Percentiles rank a stretch among this genome's conserved stretches.
These are phyloP conservation scores for Balakata baccata DNA, from an alignment of 345 rosid genomes.

Conservation along the genomic window DNA sequence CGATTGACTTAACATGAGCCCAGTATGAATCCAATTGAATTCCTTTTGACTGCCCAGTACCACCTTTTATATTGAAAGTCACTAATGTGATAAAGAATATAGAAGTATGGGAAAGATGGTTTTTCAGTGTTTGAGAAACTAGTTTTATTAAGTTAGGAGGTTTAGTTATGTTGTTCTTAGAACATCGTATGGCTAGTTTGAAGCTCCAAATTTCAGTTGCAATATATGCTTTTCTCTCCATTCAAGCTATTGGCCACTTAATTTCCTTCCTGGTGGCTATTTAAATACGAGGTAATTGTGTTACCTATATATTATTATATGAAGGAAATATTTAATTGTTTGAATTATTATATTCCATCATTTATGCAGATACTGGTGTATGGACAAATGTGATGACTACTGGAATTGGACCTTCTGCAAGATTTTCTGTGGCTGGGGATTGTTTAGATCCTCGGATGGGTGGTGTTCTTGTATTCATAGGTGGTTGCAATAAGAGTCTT, in stretches of 20 bases:
- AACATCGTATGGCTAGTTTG: background rate
- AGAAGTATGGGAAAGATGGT: background rate
- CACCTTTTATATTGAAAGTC: background rate
- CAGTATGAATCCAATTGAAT: background rate
- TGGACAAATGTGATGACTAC: constrained; percentile 72
- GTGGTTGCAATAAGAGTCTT: constrained; percentile 92
- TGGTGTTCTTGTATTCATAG: constrained; percentile 72
- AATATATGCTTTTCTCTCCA: background rate
- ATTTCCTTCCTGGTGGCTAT: constrained; percentile 1
- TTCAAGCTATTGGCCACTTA: constrained; percentile 4
- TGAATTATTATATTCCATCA: constrained; percentile 6
- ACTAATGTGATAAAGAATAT: background rate
- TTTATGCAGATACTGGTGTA: constrained; percentile 59
- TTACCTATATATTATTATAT: constrained; percentile 1
- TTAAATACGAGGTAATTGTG: background rate
- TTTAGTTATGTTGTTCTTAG: background rate
- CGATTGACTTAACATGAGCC: background rate
- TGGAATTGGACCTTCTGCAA: constrained; percentile 88
- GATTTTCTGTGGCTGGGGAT: constrained; percentile 91
- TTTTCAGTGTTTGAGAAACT: background rate
- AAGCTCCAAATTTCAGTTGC: background rate
- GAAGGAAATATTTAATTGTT: background rate
- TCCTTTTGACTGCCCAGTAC: background rate
- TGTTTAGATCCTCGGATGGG: constrained; percentile 75
- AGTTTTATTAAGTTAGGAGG: background rate